phyloP scores from a whole-genome alignment of 2,329 filamentous ascomycete genomes.

The Pseudomassariella vexata region DNA sequence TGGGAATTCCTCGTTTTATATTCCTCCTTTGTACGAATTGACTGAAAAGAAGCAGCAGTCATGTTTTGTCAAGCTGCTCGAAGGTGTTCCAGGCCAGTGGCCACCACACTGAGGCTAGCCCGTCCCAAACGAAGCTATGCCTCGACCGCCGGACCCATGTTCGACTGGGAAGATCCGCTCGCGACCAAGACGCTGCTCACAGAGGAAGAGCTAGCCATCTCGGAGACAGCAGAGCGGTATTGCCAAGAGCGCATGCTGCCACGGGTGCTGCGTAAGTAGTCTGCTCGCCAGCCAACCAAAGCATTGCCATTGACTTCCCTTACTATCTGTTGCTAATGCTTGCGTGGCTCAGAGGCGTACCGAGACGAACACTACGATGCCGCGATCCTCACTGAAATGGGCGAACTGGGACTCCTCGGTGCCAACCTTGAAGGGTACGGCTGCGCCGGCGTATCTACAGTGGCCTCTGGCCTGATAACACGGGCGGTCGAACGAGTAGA shows the following conservation, averaged over 20 bases:
- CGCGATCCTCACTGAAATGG: slow-evolving; percentile 86
- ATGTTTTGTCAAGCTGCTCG: slow-evolving; percentile 20
- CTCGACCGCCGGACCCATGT: slow-evolving; percentile 34
- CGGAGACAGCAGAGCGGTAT: slow-evolving; percentile 86
- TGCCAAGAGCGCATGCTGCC: slow-evolving; percentile 87
- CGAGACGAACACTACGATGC: slow-evolving; percentile 81
- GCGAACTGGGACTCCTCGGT: slow-evolving; percentile 81
- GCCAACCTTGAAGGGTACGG: slow-evolving; percentile 83
- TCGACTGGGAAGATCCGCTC: slow-evolving; percentile 92
- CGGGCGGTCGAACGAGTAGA: slow-evolving; percentile 87
- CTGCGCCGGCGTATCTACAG: slow-evolving; percentile 81
- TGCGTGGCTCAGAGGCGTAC: slow-evolving; percentile 55
- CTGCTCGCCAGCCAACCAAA: no score
- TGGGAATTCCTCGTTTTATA: no score
- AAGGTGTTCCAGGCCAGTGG: slow-evolving; percentile 12
- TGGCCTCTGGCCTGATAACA: slow-evolving; percentile 85
- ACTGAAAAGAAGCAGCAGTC: slow-evolving; percentile 2
- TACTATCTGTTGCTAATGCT: slow-evolving; percentile 1
- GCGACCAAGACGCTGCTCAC: slow-evolving; percentile 69
- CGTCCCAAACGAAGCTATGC: slow-evolving; percentile 16
- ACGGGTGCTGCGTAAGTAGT: slow-evolving; percentile 69
- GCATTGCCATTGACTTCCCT: neutral
- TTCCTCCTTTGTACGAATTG: no score
- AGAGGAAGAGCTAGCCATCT: slow-evolving; percentile 84
- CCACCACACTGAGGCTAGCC: slow-evolving; percentile 9